Evolutionary conservation across 2,329 filamentous ascomycete genomes (phyloP).

Genomic region (Sporothrix luriei): DNA sequence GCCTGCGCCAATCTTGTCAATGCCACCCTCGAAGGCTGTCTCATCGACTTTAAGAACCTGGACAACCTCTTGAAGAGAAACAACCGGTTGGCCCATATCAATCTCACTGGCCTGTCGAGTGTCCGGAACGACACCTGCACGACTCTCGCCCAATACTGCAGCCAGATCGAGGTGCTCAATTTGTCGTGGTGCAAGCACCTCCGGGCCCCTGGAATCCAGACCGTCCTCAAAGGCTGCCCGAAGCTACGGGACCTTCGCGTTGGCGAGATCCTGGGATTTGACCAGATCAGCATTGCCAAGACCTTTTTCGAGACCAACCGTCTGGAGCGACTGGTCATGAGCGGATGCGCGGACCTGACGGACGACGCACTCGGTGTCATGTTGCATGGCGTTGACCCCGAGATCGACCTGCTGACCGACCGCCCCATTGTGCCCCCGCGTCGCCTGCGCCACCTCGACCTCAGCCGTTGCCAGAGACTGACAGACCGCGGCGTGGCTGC

Average conservation of each 20-base stretch:
- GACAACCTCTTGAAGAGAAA: constrained; percentile 77
- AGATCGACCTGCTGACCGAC: constrained; percentile 79
- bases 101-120: constrained; percentile 77
- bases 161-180: constrained; percentile 79
- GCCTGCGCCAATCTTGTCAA: constrained; percentile 85
- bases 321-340: constrained; percentile 79
- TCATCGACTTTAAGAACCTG: constrained; percentile 74
- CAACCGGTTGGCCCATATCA: constrained; percentile 75
- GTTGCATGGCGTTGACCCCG: constrained; percentile 73
- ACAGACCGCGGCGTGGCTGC: constrained; percentile 71
- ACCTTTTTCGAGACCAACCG: constrained; percentile 78
- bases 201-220: constrained; percentile 72
- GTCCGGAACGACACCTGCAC: constrained; percentile 84
- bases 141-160: constrained; percentile 79
- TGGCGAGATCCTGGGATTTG: constrained; percentile 78
- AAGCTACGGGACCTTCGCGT: constrained; percentile 78
- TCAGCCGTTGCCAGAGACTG: constrained; percentile 75
- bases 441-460: constrained; percentile 78
- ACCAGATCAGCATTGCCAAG: constrained; percentile 70
- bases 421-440: constrained; percentile 75
- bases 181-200: constrained; percentile 92
- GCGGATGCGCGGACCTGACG: constrained; percentile 75
- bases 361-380: constrained; percentile 74
- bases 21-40: constrained; percentile 83
- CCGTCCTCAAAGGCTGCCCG: constrained; percentile 71